Base-by-base conservation (phyloP, 2,329 filamentous ascomycete species). In the Fusarium zealandicum region DNA sequence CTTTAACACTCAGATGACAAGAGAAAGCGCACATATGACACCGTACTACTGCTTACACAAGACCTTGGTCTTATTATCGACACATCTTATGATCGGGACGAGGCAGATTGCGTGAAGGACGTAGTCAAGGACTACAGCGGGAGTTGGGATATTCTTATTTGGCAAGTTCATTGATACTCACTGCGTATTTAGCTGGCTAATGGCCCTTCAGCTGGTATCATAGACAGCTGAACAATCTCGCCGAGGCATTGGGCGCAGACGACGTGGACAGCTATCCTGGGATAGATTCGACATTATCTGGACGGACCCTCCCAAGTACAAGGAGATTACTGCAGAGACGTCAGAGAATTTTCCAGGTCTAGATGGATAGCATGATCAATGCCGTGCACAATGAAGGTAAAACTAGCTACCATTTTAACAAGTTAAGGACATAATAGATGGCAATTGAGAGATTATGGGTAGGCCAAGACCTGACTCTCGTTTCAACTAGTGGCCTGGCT, bases 91-190 rank as follows among this genome's bases (percentile, higher is more conserved):
- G 78, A 81, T 50, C 78, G 83, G 12, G 80, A 84, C 54, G 81
- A 87, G 56, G 59, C 74, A 6, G 70, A 78, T 6, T 86, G 84
- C 53, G 84, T 87, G 14, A 73, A 74, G 17, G 69, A 82, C 5
- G 74, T 74, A 1, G 78, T 87, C 1, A 62, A 80, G 2, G 59
- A 61, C 6, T 85, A 83, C 54, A 50, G 64, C 0, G 80, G 81
- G 0, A 51, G 67, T 0, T 82, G 82, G 2, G 87, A 87, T 59
- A 81, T 88, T 39, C 69, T 88, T 37, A 81, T 87, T 52, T 85
- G 76, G 76, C 77, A 60, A 45, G 72, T 49, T 17, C 3, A 9
- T 2, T 14, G 7, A 10, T 9, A 2, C 8, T 12, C 1, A 8
- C 2, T 3, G 13, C 13, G 11, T 12, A 32, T 10, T 4, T 28